These are phyloP conservation scores for Delphinella strobiligena DNA, from an alignment of 2,329 filamentous ascomycete species.

Conservation along the genomic window DNA sequence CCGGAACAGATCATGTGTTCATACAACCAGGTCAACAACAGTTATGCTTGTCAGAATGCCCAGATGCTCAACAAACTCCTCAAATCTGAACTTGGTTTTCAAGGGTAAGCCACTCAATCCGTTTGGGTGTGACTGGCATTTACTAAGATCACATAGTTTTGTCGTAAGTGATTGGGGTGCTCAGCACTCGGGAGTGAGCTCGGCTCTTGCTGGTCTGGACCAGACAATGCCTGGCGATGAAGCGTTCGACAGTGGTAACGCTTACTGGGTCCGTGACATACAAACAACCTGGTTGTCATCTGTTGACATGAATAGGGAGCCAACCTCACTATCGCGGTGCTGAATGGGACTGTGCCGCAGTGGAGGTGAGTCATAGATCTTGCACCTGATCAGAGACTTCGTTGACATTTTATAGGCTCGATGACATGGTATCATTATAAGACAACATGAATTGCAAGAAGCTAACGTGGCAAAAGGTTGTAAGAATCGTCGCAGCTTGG, in stretches of 20 bases:
- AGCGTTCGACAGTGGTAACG: conserved; percentile 56
- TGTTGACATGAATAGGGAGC: conserved; percentile 37
- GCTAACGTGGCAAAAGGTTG: too few relatives aligned
- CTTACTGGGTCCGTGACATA: conserved; percentile 48
- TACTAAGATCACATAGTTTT: conserved; percentile 4
- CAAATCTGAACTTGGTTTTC: conserved; percentile 70
- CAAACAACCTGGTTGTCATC: not conserved
- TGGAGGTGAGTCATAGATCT: conserved; percentile 33
- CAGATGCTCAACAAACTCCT: conserved; percentile 62
- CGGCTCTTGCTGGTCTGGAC: conserved; percentile 62
- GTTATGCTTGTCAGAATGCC: conserved; percentile 68
- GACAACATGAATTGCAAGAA: too few relatives aligned
- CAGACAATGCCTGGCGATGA: conserved; percentile 88
- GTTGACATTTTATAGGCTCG: conserved; percentile 43
- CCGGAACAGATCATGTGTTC: conserved; percentile 32
- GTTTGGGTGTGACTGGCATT: too few relatives aligned
- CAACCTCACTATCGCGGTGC: conserved; percentile 74
- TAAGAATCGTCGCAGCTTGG: conserved; percentile 58
- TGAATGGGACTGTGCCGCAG: conserved; percentile 80
- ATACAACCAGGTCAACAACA: conserved; percentile 71
- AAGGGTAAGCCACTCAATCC: conserved; percentile 67
- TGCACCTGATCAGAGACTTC: too few relatives aligned
- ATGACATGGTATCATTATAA: too few relatives aligned
- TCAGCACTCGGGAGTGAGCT: conserved; percentile 56
- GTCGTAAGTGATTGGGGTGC: conserved; percentile 61